Evolutionary conservation across 179 eudicot genomes (phyloP).

Genomic region (Carnegiea gigantea): DNA sequence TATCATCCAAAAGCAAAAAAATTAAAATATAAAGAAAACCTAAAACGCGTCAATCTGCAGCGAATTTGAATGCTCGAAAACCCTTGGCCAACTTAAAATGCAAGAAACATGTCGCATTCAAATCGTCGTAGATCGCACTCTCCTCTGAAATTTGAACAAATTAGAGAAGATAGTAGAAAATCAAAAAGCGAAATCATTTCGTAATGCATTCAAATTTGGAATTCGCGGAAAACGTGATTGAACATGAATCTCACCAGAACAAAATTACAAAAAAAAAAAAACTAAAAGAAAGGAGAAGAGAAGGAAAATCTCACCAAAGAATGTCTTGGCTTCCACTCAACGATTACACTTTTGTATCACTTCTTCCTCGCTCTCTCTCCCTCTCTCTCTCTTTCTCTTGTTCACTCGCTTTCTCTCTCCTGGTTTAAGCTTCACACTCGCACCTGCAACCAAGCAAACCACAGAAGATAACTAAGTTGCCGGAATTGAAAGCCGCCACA

Average conservation of each 20-base stretch:
- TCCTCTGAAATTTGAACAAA: not conserved
- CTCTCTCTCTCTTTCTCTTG: not conserved
- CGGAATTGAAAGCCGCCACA: not conserved
- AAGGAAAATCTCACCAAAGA: conserved; percentile 4
- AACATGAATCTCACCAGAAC: not conserved
- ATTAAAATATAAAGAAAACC: not conserved
- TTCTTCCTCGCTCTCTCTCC: not conserved
- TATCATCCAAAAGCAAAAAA: not conserved
- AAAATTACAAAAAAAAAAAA: not conserved
- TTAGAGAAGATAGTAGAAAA: not conserved
- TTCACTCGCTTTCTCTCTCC: not conserved
- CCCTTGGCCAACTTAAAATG: not conserved
- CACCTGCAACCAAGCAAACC: conserved; percentile 3
- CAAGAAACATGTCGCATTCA: conserved; percentile 9
- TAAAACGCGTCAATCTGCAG: not conserved
- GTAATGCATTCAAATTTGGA: not conserved
- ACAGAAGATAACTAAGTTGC: not conserved
- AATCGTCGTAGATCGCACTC: not conserved
- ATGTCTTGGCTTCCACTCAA: conserved; percentile 1
- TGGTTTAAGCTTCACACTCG: not conserved
- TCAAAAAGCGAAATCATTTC: conserved; percentile 1
- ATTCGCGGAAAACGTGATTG: not conserved
- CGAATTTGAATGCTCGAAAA: not conserved
- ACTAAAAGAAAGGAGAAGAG: not conserved
- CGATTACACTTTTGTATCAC: not conserved